A percentile compares a stretch with the other conserved stretches of the same genome.
Evolutionary conservation across 208 protist genomes (phyloP).

Genomic region (Tritrichomonas musculus): DNA sequence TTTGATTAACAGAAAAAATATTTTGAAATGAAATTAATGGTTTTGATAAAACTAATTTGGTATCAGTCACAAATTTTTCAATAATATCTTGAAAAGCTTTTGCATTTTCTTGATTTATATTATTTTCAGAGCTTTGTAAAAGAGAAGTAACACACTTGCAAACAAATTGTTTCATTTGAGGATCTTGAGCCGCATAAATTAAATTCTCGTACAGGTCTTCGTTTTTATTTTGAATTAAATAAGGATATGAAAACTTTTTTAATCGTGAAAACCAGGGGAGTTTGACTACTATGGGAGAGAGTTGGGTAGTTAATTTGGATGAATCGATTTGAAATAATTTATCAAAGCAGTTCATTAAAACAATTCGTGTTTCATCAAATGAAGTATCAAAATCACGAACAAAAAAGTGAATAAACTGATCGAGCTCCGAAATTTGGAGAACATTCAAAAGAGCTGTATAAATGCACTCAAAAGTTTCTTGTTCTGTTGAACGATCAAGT

Average conservation of each 20-base stretch:
- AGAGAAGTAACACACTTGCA: background rate
- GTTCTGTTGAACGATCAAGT: no score
- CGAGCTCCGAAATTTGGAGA: no score
- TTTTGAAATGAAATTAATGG: background rate
- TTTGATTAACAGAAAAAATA: background rate
- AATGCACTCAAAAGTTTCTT: no score
- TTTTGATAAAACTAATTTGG: background rate
- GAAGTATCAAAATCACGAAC: background rate
- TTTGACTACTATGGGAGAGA: background rate
- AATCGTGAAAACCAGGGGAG: background rate
- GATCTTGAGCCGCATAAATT: background rate
- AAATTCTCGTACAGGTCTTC: background rate
- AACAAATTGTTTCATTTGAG: background rate
- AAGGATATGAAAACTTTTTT: background rate
- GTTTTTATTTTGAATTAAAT: background rate
- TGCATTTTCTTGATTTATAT: background rate
- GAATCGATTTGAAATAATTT: background rate
- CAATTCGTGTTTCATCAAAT: background rate
- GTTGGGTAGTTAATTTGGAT: background rate
- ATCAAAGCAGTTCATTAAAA: background rate
- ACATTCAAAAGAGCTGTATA: no score
- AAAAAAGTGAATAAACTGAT: background rate
- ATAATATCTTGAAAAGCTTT: no score
- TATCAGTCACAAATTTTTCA: background rate
- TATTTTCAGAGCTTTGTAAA: no score